Evolutionary conservation across 1,284 basidiomycete species (phyloP), one percentile per base, ranked within the genome.

Genomic region (Rhodotorula sp.): DNA sequence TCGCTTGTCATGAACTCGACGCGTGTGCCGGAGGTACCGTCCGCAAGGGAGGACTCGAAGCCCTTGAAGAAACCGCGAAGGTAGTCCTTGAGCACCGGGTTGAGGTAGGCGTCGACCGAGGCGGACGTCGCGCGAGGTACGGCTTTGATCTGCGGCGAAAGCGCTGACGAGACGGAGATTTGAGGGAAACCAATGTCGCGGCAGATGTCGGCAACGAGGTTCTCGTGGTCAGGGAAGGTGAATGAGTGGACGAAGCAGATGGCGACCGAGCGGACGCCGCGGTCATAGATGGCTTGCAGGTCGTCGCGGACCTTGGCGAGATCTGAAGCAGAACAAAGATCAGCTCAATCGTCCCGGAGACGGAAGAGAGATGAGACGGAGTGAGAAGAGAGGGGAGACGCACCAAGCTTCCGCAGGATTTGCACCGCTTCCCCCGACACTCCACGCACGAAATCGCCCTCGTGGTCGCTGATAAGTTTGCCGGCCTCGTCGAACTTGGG

Each of bases 371-470:
- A 92, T 40, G 37, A 13, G 13, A 40, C 37, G 15, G 89, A 87
- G 68, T 94, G 82, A 28, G 93, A 88, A 2, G 92, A 92, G 40
- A n/a, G 34, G 22, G 15, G 5, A 55, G 54, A 40, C 50, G 91
- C 40, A 87, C 58, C 87, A 79, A 26, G 86, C 85, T 76, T 91
- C 80, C 88, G 87, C 70, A 97, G 81, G 59, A 98, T 88, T 57
- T 89, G 84, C 2, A 99, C 92, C 0, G 93, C 92, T 79, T 99
- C 94, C 15, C 94, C 95, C 24, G 89, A 92, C 34, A 95, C 79
- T 1, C 95, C 89, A 85, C 87, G 87, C 0, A 72, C 67, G 47
- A 72, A 55, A n/a, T 84, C 85, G 0, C 89, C 91, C 53, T 87
- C 83, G 78, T 93, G 94, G 0, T 87, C 87, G 68, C 86, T 83